A percentile compares a stretch with the other conserved stretches of the same genome.
These are phyloP conservation scores for Leersia perrieri DNA, from an alignment of 176 grass and related monocot genomes.

Conservation along the genomic window DNA sequence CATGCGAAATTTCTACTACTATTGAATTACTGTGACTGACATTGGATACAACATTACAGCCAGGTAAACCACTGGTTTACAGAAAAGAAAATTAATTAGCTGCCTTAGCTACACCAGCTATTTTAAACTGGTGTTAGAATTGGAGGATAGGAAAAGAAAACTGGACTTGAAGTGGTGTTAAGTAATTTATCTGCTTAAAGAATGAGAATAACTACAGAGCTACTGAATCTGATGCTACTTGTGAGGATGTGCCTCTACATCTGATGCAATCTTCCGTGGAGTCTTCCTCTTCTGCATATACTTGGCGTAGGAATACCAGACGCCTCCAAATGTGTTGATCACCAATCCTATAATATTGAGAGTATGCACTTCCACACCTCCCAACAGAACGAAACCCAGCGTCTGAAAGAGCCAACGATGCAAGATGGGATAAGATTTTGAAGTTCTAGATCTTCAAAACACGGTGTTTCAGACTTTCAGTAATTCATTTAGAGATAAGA, in stretches of 20 bases:
- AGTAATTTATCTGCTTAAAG: background rate
- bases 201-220: background rate
- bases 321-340: constrained; percentile 85
- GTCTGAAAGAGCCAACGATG: constrained; percentile 45
- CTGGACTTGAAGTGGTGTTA: background rate
- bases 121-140: background rate
- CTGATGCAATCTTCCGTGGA: constrained; percentile 41
- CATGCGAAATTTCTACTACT: too few relatives aligned
- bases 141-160: background rate
- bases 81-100: background rate
- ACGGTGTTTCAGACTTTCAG: background rate
- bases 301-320: constrained; percentile 94
- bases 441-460: background rate
- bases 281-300: constrained; percentile 77
- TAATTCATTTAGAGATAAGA: background rate
- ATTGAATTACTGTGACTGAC: background rate
- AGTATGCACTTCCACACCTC: constrained; percentile 78
- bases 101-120: background rate
- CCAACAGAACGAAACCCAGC: constrained; percentile 85
- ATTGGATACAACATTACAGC: background rate
- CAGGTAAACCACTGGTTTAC: background rate
- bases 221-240: constrained; percentile 30
- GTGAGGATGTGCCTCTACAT: constrained; percentile 53
- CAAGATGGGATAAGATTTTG: background rate
- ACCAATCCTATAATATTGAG: constrained; percentile 78